Percentiles rank a stretch among this genome's conserved stretches.
phyloP scores from a whole-genome alignment of 441 rosid species.

The Arabidopsis lyrata region DNA sequence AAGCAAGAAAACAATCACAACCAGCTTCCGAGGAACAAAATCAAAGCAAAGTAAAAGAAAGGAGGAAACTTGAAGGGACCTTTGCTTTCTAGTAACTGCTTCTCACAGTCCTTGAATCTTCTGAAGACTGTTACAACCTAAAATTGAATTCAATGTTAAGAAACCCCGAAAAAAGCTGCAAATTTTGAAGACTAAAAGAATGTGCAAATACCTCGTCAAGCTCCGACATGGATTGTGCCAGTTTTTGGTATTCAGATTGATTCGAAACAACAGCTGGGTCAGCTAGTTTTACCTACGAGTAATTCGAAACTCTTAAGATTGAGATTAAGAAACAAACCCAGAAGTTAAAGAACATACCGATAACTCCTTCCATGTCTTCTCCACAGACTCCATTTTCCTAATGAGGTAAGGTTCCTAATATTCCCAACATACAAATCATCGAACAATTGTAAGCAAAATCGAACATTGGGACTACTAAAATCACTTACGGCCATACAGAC shows the following conservation, averaged over 20 bases:
- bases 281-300: constrained; percentile 75
- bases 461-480: background rate
- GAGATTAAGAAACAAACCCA: background rate
- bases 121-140: constrained; percentile 77
- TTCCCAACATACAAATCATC: background rate
- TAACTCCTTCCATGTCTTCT: constrained; percentile 92
- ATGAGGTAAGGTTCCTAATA: constrained; percentile 81
- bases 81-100: constrained; percentile 77
- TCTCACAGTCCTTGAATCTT: constrained; percentile 85
- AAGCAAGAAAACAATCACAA: constrained; percentile 28
- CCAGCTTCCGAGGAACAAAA: constrained; percentile 15
- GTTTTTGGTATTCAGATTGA: constrained; percentile 80
- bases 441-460: background rate
- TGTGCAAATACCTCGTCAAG: constrained; percentile 68
- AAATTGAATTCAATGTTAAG: constrained; percentile 10
- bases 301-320: constrained; percentile 11
- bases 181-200: constrained; percentile 21
- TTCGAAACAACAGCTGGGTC: constrained; percentile 89
- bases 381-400: constrained; percentile 87
- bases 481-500: constrained; percentile 88
- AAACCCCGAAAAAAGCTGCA: background rate
- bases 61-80: constrained; percentile 50
- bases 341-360: constrained; percentile 59
- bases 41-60: background rate
- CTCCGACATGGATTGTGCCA: constrained; percentile 86